Conservation (phyloP, 2,329 filamentous ascomycete species). For the Pseudogymnoascus sp. region DNA sequence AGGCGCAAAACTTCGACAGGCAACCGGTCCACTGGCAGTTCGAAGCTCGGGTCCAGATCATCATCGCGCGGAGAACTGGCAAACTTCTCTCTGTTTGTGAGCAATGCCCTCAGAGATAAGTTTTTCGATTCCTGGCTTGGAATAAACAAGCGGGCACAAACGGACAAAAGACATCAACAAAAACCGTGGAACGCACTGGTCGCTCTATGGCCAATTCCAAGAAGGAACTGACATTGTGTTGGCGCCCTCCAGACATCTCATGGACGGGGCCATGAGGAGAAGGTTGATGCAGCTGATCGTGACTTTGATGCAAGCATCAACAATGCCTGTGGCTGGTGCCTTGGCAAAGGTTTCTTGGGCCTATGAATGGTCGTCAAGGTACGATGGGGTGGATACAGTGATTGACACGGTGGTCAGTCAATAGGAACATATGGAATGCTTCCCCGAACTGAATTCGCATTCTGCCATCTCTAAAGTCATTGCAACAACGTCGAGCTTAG, state of each 20-base stretch:
- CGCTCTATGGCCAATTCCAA: constrained; percentile 24
- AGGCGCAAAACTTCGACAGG: constrained; percentile 13
- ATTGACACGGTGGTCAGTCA: constrained; percentile 33
- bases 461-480: constrained; percentile 23
- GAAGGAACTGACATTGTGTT: constrained; percentile 24
- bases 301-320: constrained; percentile 40
- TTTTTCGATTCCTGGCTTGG: constrained; percentile 83
- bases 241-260: constrained; percentile 26
- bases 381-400: constrained; percentile 40
- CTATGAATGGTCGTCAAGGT: constrained; percentile 27
- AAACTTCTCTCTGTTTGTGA: constrained; percentile 66
- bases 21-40: constrained; percentile 17
- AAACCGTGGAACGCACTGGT: constrained; percentile 58
- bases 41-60: constrained; percentile 2
- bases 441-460: constrained; percentile 23
- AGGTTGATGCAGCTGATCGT: constrained; percentile 62
- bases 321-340: constrained; percentile 43
- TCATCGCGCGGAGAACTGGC: constrained; percentile 22
- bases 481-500: constrained; percentile 9
- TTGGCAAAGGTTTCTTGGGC: constrained; percentile 43
- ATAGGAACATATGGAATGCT: constrained; percentile 40
- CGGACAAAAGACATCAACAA: constrained; percentile 96
- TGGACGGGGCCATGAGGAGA: constrained; percentile 39
- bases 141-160: constrained; percentile 54
- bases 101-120: constrained; percentile 83